These are phyloP conservation scores for Fraxinus xanthoxyloides DNA, from an alignment of 305 asterid species.

Conservation along the genomic window DNA sequence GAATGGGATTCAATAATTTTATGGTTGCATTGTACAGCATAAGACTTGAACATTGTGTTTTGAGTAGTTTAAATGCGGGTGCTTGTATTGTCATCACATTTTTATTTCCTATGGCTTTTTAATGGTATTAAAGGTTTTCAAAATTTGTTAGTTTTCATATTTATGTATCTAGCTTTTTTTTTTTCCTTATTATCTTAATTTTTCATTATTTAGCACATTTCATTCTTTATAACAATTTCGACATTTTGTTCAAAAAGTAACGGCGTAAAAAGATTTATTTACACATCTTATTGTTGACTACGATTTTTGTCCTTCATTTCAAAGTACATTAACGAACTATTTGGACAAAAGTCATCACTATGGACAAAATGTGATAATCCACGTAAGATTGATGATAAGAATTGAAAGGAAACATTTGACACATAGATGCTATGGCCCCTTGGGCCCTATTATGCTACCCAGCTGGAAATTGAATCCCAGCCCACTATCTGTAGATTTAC, in stretches of 20 bases:
- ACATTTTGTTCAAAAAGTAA: too few species aligned
- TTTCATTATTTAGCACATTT: too few species aligned
- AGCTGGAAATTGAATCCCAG: too few species aligned
- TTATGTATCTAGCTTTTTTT: too few species aligned
- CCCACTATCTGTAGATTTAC: too few species aligned
- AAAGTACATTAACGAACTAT: too few species aligned
- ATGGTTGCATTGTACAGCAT: not conserved
- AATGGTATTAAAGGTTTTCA: not conserved
- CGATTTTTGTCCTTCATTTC: not conserved
- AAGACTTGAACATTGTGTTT: not conserved
- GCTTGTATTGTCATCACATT: not conserved
- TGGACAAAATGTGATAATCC: not conserved
- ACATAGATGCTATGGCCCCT: too few species aligned
- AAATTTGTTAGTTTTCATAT: not conserved
- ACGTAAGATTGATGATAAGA: not conserved
- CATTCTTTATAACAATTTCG: too few species aligned
- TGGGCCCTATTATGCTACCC: too few species aligned
- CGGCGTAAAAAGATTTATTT: too few species aligned
- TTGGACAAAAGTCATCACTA: not conserved
- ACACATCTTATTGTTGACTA: not conserved
- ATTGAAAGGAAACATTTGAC: too few species aligned
- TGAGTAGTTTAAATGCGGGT: not conserved
- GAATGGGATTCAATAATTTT: conserved; percentile 22
- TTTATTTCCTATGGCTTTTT: not conserved
- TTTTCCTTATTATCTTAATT: too few species aligned